Conservation (phyloP, 805 yeast species). For the Saccharomycopsis sp. region DNA sequence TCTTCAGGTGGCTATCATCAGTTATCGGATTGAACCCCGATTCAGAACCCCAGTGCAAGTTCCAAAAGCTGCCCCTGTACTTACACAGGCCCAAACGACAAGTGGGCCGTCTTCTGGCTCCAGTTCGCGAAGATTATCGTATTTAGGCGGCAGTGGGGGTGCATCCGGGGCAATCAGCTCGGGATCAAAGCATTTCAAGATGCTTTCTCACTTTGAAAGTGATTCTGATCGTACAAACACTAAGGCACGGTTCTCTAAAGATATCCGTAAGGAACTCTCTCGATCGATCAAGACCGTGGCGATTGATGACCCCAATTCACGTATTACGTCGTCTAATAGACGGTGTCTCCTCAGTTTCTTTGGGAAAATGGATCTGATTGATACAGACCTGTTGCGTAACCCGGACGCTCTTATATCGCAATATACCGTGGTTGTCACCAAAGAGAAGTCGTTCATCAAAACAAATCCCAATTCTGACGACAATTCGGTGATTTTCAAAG, state of each 20-base stretch:
- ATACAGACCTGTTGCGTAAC: neutral
- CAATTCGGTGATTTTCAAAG: slow-evolving; percentile 7
- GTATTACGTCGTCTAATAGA: slow-evolving; percentile 2
- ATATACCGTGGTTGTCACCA: slow-evolving; percentile 11
- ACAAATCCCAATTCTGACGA: neutral
- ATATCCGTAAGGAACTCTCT: neutral
- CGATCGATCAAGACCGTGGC: neutral
- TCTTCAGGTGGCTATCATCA: slow-evolving; percentile 49
- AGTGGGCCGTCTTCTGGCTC: neutral
- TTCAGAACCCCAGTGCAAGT: slow-evolving; percentile 35
- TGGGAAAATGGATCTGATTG: neutral
- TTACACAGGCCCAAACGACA: neutral
- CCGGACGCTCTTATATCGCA: slow-evolving; percentile 4
- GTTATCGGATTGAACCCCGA: slow-evolving; percentile 59
- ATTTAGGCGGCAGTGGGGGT: slow-evolving; percentile 48
- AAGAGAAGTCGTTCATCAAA: slow-evolving; percentile 12
- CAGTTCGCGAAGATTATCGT: slow-evolving; percentile 39
- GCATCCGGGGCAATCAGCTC: slow-evolving; percentile 26
- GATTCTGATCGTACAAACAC: slow-evolving; percentile 28
- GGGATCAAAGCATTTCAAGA: slow-evolving; percentile 16
- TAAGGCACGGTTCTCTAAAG: slow-evolving; percentile 13
- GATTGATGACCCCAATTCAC: neutral
- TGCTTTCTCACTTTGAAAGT: neutral
- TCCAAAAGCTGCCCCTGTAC: slow-evolving; percentile 10
- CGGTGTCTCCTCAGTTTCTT: slow-evolving; percentile 13